Evolutionary conservation across 495 filamentous ascomycete genomes (phyloP).

Genomic region (Annulohypoxylon nitens): DNA sequence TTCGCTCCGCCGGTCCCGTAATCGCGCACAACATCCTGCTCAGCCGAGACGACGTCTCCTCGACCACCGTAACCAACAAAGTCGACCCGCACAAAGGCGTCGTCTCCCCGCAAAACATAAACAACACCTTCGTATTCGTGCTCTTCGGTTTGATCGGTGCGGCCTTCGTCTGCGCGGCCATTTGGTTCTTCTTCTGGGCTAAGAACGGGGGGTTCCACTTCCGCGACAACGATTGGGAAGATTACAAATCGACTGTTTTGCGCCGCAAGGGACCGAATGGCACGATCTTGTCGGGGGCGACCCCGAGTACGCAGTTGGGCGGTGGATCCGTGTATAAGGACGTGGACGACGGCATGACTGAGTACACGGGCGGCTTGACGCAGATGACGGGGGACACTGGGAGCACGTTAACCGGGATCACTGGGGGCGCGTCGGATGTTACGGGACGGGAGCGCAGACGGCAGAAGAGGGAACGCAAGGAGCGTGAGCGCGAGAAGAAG

Average conservation of each 20-base stretch:
- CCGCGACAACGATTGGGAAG: constrained; percentile 89
- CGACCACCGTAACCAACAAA: constrained; percentile 6
- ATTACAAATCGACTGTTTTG: constrained; percentile 97
- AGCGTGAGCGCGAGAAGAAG: constrained; percentile 61
- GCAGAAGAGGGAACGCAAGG: constrained; percentile 65
- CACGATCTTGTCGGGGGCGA: constrained; percentile 81
- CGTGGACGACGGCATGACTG: constrained; percentile 70
- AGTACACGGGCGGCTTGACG: constrained; percentile 56
- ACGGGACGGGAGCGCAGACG: constrained; percentile 60
- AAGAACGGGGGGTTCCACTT: constrained; percentile 95
- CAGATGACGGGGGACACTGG: constrained; percentile 54
- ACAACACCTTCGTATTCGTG: constrained; percentile 84
- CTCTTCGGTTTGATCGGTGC: constrained; percentile 88
- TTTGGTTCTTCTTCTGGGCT: constrained; percentile 99
- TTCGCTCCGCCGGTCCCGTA: constrained; percentile 56
- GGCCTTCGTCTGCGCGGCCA: constrained; percentile 77
- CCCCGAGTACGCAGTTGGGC: constrained; percentile 82
- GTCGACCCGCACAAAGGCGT: constrained; percentile 63
- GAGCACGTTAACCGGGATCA: constrained; percentile 58
- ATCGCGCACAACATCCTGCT: constrained; percentile 56
- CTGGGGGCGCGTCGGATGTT: constrained; percentile 61
- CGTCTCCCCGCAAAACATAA: constrained; percentile 75
- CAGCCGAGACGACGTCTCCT: constrained; percentile 49
- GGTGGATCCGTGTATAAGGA: constrained; percentile 80
- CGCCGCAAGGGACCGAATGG: constrained; percentile 92